Evolutionary conservation across 345 rosid genomes (phyloP).

Genomic region (Turritis glabra): DNA sequence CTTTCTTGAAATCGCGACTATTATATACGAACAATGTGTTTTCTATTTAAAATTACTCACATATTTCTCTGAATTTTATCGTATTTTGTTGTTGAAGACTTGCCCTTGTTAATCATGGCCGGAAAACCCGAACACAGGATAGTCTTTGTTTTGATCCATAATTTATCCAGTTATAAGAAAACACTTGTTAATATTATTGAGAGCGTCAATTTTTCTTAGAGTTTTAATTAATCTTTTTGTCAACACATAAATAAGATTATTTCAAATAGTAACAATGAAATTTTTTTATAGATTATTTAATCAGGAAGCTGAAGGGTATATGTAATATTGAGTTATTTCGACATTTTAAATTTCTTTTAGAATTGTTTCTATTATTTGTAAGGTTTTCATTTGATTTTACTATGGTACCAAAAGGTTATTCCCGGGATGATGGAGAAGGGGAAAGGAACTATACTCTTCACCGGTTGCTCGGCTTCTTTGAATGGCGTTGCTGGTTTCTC

Average conservation of each 20-base stretch:
- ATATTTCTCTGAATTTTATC: neutral
- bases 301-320: neutral
- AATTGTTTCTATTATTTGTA: neutral
- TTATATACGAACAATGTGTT: neutral
- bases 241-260: neutral
- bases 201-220: neutral
- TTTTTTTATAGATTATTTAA: neutral
- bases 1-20: neutral
- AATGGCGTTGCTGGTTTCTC: conserved; percentile 84
- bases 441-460: conserved; percentile 86
- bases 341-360: neutral
- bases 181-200: neutral
- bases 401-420: conserved; percentile 52
- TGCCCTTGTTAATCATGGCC: neutral
- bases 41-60: neutral
- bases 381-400: neutral
- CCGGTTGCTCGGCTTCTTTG: conserved; percentile 92
- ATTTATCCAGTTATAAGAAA: neutral
- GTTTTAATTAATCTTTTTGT: neutral
- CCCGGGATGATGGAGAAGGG: conserved; percentile 92
- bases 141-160: neutral
- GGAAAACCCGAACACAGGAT: neutral
- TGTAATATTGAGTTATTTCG: neutral
- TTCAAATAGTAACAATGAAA: too few species aligned
- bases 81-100: neutral